Evolutionary conservation across 306 rosid species (phyloP).

Genomic region (Vachellia collinsii): DNA sequence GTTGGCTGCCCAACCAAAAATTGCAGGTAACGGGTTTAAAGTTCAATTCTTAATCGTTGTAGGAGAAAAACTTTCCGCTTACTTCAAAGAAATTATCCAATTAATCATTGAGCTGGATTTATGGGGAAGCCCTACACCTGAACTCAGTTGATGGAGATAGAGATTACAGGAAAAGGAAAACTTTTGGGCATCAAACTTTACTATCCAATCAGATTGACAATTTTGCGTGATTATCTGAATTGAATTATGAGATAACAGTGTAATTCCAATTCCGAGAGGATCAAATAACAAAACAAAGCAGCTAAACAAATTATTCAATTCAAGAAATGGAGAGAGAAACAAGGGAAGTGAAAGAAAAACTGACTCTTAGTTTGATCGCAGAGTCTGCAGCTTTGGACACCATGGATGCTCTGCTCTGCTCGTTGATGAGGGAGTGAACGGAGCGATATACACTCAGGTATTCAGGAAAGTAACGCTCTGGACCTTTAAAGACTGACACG

Average conservation of each 20-base stretch:
- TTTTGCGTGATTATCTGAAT: constrained; percentile 9
- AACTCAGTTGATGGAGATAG: constrained; percentile 16
- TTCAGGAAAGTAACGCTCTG: constrained; percentile 3
- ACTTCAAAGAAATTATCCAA: neutral
- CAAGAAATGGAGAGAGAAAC: neutral
- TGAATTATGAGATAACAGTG: constrained; percentile 19
- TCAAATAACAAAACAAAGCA: constrained; percentile 30
- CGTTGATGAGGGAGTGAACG: constrained; percentile 25
- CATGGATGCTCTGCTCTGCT: constrained; percentile 46
- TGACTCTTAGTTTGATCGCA: constrained; percentile 51
- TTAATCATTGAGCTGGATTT: neutral
- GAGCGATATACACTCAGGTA: constrained; percentile 13
- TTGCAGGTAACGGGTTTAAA: neutral
- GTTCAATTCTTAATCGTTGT: constrained; percentile 33
- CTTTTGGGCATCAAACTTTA: constrained; percentile 12
- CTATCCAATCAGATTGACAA: constrained; percentile 19
- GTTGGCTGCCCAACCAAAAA: neutral
- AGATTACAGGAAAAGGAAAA: constrained; percentile 19
- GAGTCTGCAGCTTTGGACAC: constrained; percentile 69
- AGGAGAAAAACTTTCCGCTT: neutral
- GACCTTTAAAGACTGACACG: constrained; percentile 21
- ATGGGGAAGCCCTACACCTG: constrained; percentile 36
- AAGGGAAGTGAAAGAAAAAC: constrained; percentile 41
- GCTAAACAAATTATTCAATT: neutral
- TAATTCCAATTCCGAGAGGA: constrained; percentile 21